Conservation (phyloP, 306 rosid genomes). For the Trifolium dubium region DNA sequence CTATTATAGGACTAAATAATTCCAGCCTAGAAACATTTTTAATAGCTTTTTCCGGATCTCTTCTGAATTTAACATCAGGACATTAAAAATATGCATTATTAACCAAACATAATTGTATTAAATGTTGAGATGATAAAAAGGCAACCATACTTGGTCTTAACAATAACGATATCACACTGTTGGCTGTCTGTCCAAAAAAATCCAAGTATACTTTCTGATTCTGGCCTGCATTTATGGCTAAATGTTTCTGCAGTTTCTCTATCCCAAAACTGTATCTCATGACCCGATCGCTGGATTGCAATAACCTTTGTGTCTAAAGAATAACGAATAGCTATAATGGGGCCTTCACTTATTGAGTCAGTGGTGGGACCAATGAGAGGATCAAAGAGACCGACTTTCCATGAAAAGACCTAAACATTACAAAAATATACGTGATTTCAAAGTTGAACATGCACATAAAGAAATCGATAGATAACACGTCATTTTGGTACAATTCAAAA, state of each 20-base stretch:
- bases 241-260: constrained; percentile 83
- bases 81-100: constrained; percentile 7
- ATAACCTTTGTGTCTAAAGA: constrained; percentile 81
- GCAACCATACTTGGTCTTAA: constrained; percentile 78
- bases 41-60: constrained; percentile 29
- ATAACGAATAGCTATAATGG: constrained; percentile 78
- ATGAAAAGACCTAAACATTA: constrained; percentile 71
- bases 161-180: constrained; percentile 76
- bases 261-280: constrained; percentile 76
- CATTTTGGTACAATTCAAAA: constrained; percentile 27
- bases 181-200: constrained; percentile 97
- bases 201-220: constrained; percentile 88
- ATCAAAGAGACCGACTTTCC: constrained; percentile 83
- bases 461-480: constrained; percentile 16
- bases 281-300: constrained; percentile 79
- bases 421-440: constrained; percentile 31
- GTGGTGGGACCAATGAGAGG: constrained; percentile 64
- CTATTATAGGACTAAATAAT: constrained; percentile 24
- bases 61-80: constrained; percentile 12
- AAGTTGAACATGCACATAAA: background rate
- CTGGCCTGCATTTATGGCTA: constrained; percentile 77
- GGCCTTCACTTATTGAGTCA: constrained; percentile 84
- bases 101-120: constrained; percentile 32
- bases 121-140: constrained; percentile 19
- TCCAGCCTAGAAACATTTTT: constrained; percentile 8